Evolutionary conservation across 345 rosid species (phyloP).

Genomic region (Conringia planisiliqua): DNA sequence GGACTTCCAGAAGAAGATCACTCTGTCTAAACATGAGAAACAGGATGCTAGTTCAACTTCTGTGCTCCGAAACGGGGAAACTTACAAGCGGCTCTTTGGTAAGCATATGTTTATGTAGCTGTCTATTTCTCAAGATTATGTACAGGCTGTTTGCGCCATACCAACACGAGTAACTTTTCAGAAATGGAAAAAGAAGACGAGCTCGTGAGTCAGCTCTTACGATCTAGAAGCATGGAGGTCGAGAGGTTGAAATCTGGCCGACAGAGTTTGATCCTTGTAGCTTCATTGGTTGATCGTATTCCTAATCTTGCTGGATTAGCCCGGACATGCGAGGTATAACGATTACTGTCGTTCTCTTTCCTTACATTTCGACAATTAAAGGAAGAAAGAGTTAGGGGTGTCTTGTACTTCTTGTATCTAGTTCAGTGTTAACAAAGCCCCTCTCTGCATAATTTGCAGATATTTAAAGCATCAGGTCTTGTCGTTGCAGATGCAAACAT

Average conservation of each 20-base stretch:
- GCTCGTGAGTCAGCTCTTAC: conserved; percentile 67
- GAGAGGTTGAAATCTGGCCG: conserved; percentile 61
- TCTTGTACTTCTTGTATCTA: not conserved
- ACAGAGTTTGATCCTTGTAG: conserved; percentile 80
- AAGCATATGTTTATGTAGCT: conserved; percentile 8
- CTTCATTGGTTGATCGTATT: conserved; percentile 84
- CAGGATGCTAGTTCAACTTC: conserved; percentile 44
- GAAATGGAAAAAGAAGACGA: conserved; percentile 85
- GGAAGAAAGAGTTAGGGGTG: not conserved
- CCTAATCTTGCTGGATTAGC: conserved; percentile 98
- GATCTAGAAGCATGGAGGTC: conserved; percentile 61
- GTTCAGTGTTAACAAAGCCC: not conserved
- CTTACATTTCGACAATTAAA: not conserved
- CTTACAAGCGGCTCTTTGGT: conserved; percentile 63
- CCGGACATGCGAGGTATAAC: conserved; percentile 83
- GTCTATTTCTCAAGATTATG: not conserved
- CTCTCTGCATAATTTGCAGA: conserved; percentile 41
- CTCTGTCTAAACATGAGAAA: conserved; percentile 62
- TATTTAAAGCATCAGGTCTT: conserved; percentile 78
- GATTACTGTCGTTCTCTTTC: not conserved
- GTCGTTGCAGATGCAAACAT: conserved; percentile 68
- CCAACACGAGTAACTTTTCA: conserved; percentile 34
- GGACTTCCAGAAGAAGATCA: conserved; percentile 86
- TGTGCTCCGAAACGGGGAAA: conserved; percentile 42
- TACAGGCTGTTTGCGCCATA: not conserved